Base-by-base conservation (phyloP, 2,329 filamentous ascomycete genomes). In the Xylaria sp. region DNA sequence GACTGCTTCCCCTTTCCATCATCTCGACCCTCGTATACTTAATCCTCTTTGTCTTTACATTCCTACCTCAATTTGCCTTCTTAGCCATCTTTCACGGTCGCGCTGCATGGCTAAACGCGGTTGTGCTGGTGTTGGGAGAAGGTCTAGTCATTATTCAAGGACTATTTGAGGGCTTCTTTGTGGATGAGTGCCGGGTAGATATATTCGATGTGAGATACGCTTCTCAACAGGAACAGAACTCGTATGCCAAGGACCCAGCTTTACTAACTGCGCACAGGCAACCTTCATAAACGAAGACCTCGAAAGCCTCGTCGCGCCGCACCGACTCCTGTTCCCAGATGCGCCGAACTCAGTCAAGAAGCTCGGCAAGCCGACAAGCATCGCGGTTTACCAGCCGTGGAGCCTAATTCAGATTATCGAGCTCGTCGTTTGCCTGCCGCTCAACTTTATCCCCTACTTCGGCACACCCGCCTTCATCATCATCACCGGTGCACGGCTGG, bases 341-440 rank as follows among this genome's bases (percentile, higher is more conserved):
- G 89, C 89, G 0, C 88, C 90, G 56, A 89, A 91, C 74, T 88
- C 93, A 0, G 89, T 96, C 57, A 91, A 91, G 77, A 90, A 91
- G 80, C 88, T 98, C 0, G 95, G 94, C 32, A 94, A 93, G 72
- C 93, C 94, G 0, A 94, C 91, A 0, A 88, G 83, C 24, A 85
- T 89, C 1, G 92, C 93, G 0, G 86, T 93, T 19, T 98, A 96
- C 80, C 90, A 92, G 8, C 95, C 95, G 0, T 98, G 97, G 85
- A 97, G 93, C 64, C 83, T 97, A 62, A 88, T 93, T n/a, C 95
- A 98, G 79, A 96, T 97, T 65, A 78, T 93, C 70, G 95, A 98
- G 81, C 91, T 98, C 68, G 83, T 97, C 42, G 74, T 93, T 34
- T 90, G 91, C 75, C 84, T 94, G 1, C 92, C 96, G 1, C 86